Conservation (phyloP, 257 asterid genomes). For the Rehmannia glutinosa region DNA sequence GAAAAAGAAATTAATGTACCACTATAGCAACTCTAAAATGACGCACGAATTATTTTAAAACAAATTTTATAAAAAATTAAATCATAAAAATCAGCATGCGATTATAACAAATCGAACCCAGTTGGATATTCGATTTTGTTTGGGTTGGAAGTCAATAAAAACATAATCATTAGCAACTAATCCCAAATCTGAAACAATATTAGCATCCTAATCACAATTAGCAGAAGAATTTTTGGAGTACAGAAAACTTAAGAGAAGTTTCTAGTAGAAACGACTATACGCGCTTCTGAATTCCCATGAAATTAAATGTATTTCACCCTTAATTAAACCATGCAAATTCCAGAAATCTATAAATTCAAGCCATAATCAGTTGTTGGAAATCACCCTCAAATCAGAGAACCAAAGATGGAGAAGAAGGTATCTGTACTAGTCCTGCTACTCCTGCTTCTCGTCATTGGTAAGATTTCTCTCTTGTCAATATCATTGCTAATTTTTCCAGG, state of each 20-base stretch:
- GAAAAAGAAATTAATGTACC: no score
- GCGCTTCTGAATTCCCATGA: background rate
- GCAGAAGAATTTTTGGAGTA: background rate
- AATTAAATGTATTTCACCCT: background rate
- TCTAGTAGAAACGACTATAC: background rate
- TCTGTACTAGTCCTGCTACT: background rate
- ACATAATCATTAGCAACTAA: no score
- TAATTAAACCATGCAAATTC: background rate
- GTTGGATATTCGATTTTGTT: no score
- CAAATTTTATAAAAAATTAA: no score
- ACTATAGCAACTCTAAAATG: no score
- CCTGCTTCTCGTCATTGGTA: background rate
- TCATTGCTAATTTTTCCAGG: background rate
- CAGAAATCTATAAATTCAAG: background rate
- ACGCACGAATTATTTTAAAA: no score
- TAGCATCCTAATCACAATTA: background rate
- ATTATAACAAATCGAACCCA: no score
- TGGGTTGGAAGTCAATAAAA: no score
- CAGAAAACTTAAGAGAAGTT: background rate
- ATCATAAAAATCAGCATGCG: no score
- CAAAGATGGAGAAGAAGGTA: background rate
- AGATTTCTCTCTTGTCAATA: background rate
- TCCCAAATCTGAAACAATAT: no score
- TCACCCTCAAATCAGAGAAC: background rate
- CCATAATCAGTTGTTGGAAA: background rate